phyloP scores from a whole-genome alignment of 352 stramenopile genomes.

The Thraustochytrium striatum region DNA sequence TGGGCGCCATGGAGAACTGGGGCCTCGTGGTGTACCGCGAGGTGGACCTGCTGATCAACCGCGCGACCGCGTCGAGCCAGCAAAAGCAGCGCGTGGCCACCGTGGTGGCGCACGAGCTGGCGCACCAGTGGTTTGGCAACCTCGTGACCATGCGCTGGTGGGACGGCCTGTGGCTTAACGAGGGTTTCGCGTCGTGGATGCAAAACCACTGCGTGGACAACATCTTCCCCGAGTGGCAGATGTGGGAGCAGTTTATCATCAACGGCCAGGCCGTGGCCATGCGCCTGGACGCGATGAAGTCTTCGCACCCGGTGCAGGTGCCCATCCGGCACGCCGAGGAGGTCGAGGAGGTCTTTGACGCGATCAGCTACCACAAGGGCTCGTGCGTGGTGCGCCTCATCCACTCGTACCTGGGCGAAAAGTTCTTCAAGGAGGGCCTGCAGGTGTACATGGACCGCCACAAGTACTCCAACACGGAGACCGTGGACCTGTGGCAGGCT shows the following conservation, averaged over 20 bases:
- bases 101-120: constrained; percentile 94
- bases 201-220: constrained; percentile 86
- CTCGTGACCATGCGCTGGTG: constrained; percentile 97
- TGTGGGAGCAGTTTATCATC: constrained; percentile 90
- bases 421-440: constrained; percentile 65
- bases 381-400: constrained; percentile 71
- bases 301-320: constrained; percentile 90
- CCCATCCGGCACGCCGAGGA: constrained; percentile 81
- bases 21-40: constrained; percentile 92
- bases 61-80: constrained; percentile 61
- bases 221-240: constrained; percentile 86
- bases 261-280: constrained; percentile 71
- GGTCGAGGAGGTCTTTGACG: constrained; percentile 96
- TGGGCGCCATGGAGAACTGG: constrained; percentile 92
- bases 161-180: constrained; percentile 92
- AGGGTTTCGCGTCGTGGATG: constrained; percentile 94
- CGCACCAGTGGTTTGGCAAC: constrained; percentile 92
- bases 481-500: constrained; percentile 88
- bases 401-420: constrained; percentile 63
- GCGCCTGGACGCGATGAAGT: constrained; percentile 81
- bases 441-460: constrained; percentile 83
- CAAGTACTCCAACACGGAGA: constrained; percentile 91
- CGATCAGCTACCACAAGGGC: constrained; percentile 91
- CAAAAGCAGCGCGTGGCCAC: constrained; percentile 80
- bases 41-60: constrained; percentile 76